phyloP scores from a whole-genome alignment of 2,329 filamentous ascomycete genomes.

The Emmonsiellopsis sp. region DNA sequence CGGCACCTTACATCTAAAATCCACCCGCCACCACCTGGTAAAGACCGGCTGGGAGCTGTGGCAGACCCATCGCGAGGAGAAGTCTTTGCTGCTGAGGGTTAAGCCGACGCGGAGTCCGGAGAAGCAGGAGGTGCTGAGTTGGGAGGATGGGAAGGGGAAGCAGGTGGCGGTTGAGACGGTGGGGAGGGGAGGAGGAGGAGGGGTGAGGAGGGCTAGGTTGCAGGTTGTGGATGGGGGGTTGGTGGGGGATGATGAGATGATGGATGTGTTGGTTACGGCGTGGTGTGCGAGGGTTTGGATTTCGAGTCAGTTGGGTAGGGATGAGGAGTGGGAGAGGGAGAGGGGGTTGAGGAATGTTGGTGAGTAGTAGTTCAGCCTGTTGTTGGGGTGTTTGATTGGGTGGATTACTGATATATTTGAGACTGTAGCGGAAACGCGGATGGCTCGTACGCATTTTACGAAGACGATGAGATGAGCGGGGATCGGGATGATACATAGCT shows the following conservation, averaged over 20 bases:
- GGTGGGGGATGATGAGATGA: slow-evolving; percentile 8
- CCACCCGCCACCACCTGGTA: slow-evolving; percentile 5
- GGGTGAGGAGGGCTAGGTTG: slow-evolving; percentile 4
- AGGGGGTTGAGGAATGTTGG: background rate
- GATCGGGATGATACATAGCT: too few species aligned
- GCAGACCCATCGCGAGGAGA: background rate
- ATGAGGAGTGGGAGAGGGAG: slow-evolving; percentile 1
- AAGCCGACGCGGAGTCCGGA: slow-evolving; percentile 8
- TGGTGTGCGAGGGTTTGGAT: slow-evolving; percentile 14
- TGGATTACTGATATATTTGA: too few species aligned
- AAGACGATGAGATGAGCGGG: too few species aligned
- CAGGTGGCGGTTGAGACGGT: slow-evolving; percentile 11
- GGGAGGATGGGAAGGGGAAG: slow-evolving; percentile 8
- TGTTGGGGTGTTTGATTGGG: background rate
- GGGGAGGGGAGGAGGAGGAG: background rate
- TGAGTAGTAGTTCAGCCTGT: background rate
- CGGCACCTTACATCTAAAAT: slow-evolving; percentile 4
- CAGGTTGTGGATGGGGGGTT: slow-evolving; percentile 9
- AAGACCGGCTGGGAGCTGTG: slow-evolving; percentile 11
- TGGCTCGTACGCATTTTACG: too few species aligned
- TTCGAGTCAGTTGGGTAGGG: slow-evolving; percentile 5
- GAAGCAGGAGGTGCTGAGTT: slow-evolving; percentile 7
- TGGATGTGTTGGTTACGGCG: slow-evolving; percentile 11
- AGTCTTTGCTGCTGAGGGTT: slow-evolving; percentile 8
- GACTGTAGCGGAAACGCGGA: too few species aligned